These are phyloP conservation scores for Pyrenula aspistea DNA, from an alignment of 495 filamentous ascomycete genomes.

Conservation along the genomic window DNA sequence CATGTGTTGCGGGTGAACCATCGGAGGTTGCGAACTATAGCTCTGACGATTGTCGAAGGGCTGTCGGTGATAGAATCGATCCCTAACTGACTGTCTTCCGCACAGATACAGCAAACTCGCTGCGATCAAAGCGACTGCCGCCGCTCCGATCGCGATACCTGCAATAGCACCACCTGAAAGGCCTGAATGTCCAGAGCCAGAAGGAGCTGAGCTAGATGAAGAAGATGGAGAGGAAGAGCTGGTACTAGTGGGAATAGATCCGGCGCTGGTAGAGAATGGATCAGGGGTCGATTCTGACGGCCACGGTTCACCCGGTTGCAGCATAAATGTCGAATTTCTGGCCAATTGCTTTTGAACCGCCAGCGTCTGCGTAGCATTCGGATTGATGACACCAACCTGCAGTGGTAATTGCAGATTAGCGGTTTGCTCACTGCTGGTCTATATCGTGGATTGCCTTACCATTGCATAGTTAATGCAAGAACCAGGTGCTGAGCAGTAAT, in stretches of 20 bases:
- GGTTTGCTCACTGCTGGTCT: too few species aligned
- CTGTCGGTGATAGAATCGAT: not conserved
- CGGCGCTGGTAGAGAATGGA: not conserved
- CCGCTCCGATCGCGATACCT: constrained; percentile 31
- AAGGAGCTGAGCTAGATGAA: not conserved
- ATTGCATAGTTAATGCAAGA: constrained; percentile 26
- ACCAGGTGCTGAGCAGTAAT: constrained; percentile 42
- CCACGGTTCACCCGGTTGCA: constrained; percentile 21
- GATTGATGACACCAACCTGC: constrained; percentile 40
- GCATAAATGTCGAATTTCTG: constrained; percentile 15
- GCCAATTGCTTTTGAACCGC: constrained; percentile 16
- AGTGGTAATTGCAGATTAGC: constrained; percentile 27
- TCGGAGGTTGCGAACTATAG: not conserved
- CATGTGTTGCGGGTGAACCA: not conserved
- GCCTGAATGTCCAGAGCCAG: not conserved
- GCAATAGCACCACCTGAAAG: constrained; percentile 29
- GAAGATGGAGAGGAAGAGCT: constrained; percentile 5
- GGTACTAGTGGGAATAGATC: not conserved
- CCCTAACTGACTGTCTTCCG: not conserved
- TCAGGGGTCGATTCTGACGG: constrained; percentile 18
- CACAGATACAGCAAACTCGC: not conserved
- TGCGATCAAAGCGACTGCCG: not conserved
- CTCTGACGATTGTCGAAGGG: not conserved
- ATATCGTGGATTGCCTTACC: too few species aligned
- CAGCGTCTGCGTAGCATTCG: constrained; percentile 17